Conservation (phyloP, 2,329 filamentous ascomycete species). For the Tolypocladium capitatum region DNA sequence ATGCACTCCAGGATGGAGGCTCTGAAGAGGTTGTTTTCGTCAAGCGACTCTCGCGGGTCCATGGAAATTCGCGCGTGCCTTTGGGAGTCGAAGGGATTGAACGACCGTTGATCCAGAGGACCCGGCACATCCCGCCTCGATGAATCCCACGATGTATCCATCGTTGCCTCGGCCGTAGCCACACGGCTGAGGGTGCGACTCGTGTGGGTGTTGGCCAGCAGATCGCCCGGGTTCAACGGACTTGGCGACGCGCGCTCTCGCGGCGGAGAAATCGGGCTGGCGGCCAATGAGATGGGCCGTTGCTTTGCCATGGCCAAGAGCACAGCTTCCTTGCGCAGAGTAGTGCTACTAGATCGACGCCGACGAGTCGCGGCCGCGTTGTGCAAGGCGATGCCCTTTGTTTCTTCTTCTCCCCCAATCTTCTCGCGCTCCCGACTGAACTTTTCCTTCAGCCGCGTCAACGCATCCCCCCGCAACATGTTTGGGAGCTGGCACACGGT, state of each 20-base stretch:
- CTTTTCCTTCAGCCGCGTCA: conserved; percentile 83
- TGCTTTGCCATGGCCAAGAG: conserved; percentile 50
- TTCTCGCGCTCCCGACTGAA: conserved; percentile 77
- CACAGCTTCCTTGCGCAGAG: conserved; percentile 65
- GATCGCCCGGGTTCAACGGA: conserved; percentile 59
- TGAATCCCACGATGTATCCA: conserved; percentile 6
- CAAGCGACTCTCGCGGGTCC: conserved; percentile 66
- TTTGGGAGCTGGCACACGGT: conserved; percentile 87
- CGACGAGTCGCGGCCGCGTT: conserved; percentile 56
- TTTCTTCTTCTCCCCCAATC: conserved; percentile 62
- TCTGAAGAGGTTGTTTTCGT: conserved; percentile 81
- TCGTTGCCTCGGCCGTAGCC: conserved; percentile 7
- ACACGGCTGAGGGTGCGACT: conserved; percentile 44
- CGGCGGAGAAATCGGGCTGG: conserved; percentile 25
- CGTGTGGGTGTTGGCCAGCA: conserved; percentile 65
- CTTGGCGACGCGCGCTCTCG: conserved; percentile 28
- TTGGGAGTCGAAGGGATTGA: conserved; percentile 44
- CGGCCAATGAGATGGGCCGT: conserved; percentile 28
- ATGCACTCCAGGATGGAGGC: conserved; percentile 89
- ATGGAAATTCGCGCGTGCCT: conserved; percentile 34
- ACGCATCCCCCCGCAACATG: conserved; percentile 67
- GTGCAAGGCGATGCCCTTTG: conserved; percentile 87
- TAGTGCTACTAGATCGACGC: conserved; percentile 59
- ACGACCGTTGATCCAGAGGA: conserved; percentile 35
- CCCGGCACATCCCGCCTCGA: conserved; percentile 24